A percentile compares a stretch with the other conserved stretches of the same genome.
phyloP scores from a whole-genome alignment of 78 protist species.

The Goniomonas avonlea region DNA sequence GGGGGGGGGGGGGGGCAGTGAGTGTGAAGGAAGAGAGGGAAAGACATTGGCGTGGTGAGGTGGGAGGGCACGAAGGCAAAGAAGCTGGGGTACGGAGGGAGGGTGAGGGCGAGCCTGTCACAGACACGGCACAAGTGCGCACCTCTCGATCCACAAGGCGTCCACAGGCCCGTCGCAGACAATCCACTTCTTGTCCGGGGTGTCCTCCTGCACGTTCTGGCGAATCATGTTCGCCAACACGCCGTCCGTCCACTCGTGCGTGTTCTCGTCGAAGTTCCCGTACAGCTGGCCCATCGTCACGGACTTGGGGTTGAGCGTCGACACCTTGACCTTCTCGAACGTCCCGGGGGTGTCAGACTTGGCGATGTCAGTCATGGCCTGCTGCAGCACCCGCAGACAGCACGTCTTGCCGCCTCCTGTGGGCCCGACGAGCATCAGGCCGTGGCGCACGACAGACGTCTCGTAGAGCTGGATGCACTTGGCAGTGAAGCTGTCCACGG shows the following conservation, averaged over 20 bases:
- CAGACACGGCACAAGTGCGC: no score
- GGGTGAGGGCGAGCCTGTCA: no score
- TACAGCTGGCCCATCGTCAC: conserved; percentile 65
- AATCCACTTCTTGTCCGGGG: conserved; percentile 39
- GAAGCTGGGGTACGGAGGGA: no score
- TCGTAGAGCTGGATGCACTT: conserved; percentile 73
- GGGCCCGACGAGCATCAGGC: conserved; percentile 86
- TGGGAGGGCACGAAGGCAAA: background rate
- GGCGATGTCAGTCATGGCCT: conserved; percentile 41
- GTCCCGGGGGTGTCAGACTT: background rate
- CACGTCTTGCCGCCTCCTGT: conserved; percentile 78
- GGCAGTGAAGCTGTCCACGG: conserved; percentile 36
- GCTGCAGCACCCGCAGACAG: conserved; percentile 34
- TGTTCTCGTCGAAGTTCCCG: conserved; percentile 56
- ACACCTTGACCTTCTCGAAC: background rate
- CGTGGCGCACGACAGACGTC: conserved; percentile 68
- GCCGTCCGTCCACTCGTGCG: conserved; percentile 81
- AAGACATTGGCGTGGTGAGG: background rate
- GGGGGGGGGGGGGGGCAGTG: background rate
- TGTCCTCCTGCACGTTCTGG: conserved; percentile 1
- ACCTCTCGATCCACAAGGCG: conserved; percentile 72
- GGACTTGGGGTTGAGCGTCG: conserved; percentile 66
- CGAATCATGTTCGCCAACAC: conserved; percentile 44
- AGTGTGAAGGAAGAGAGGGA: no score
- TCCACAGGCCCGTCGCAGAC: conserved; percentile 67